phyloP scores from a whole-genome alignment of 441 rosid genomes.

The Daphne laureola region DNA sequence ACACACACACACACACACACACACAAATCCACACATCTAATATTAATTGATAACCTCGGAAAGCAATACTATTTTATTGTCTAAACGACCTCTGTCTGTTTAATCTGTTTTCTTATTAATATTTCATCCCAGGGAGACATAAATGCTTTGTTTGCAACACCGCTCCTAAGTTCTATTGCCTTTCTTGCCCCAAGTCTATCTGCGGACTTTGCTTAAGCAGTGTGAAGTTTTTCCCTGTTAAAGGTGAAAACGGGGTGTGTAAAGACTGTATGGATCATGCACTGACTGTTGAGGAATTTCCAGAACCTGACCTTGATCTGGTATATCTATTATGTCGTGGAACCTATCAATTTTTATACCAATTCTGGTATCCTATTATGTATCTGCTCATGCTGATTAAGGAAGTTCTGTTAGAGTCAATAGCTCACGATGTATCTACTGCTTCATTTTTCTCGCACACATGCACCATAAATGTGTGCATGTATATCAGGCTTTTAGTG shows the following conservation, averaged over 20 bases:
- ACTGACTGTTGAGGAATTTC: slow-evolving; percentile 20
- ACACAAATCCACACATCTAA: no score
- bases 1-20: no score
- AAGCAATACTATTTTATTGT: no score
- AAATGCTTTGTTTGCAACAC: slow-evolving; percentile 29
- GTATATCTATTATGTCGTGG: slow-evolving; percentile 16
- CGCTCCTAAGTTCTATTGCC: slow-evolving; percentile 26
- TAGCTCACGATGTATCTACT: background rate
- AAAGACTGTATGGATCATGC: slow-evolving; percentile 22
- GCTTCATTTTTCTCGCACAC: background rate
- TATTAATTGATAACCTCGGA: no score
- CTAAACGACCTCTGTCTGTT: background rate
- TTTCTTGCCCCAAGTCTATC: slow-evolving; percentile 31
- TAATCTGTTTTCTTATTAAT: background rate
- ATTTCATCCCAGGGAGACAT: slow-evolving; percentile 36
- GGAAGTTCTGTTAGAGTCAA: background rate
- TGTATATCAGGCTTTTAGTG: background rate
- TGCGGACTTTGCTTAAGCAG: slow-evolving; percentile 26
- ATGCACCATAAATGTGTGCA: no score
- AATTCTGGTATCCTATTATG: background rate
- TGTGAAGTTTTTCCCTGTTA: slow-evolving; percentile 20
- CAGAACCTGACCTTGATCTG: slow-evolving; percentile 20
- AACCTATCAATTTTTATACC: no score
- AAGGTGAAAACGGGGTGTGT: slow-evolving; percentile 29
- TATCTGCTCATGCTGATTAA: slow-evolving; percentile 5